Conservation (phyloP, 169 alveolate species). For the Eimeria maxima region DNA sequence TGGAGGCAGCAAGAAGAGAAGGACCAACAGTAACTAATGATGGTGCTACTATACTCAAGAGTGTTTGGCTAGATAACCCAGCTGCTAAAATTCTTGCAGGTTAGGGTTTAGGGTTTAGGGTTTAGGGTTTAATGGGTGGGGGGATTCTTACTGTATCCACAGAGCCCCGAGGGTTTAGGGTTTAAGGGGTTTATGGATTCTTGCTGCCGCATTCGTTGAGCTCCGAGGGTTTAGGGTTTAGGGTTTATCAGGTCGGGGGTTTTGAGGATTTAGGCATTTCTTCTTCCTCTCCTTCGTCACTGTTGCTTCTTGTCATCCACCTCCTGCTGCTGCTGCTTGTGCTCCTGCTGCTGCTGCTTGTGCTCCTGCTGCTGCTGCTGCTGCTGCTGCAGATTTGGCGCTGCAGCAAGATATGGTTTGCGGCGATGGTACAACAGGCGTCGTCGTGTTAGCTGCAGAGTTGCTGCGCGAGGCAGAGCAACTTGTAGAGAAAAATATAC, state of each 20-base stretch:
- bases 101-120: conserved; percentile 30
- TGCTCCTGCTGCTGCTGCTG: too few species aligned
- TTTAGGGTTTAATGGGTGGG: not conserved
- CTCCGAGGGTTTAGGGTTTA: not conserved
- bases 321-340: conserved; percentile 26
- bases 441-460: conserved; percentile 99
- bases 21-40: conserved; percentile 98
- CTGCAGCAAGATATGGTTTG: conserved; percentile 95
- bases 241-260: conserved; percentile 6
- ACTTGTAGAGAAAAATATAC: conserved; percentile 97
- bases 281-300: too few species aligned
- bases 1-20: conserved; percentile 91
- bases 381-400: conserved; percentile 85
- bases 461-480: conserved; percentile 98
- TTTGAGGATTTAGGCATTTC: not conserved
- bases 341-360: too few species aligned
- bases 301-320: not conserved
- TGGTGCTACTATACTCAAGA: conserved; percentile 99
- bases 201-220: conserved; percentile 97
- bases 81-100: conserved; percentile 98
- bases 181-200: conserved; percentile 98
- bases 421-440: conserved; percentile 99
- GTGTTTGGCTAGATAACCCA: conserved; percentile 99
- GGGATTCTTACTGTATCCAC: too few species aligned
- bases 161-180: too few species aligned